A percentile compares a stretch with the other conserved stretches of the same genome.
phyloP scores from a whole-genome alignment of 2,329 filamentous ascomycete genomes.

The Phoma sp. region DNA sequence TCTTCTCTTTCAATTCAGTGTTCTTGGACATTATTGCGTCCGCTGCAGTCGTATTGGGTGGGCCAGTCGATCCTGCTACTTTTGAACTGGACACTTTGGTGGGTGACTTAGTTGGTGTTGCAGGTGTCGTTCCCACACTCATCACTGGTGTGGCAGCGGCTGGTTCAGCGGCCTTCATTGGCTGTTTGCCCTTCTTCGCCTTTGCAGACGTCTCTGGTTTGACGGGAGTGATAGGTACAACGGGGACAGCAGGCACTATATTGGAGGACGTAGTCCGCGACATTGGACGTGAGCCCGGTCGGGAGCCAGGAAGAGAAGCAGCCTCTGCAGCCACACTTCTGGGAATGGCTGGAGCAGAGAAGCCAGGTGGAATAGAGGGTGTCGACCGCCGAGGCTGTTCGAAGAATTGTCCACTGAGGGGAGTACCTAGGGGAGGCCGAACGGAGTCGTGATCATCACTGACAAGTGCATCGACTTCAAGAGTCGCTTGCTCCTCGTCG shows the following conservation, averaged over 20 bases:
- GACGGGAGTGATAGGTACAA: constrained; percentile 48
- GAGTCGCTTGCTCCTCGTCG: constrained; percentile 65
- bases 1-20: constrained; percentile 27
- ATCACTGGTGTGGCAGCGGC: constrained; percentile 3
- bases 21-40: constrained; percentile 1
- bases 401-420: constrained; percentile 32
- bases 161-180: constrained; percentile 8
- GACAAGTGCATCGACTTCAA: constrained; percentile 72
- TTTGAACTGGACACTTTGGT: constrained; percentile 20
- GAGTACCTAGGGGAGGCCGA: constrained; percentile 38
- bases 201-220: constrained; percentile 40
- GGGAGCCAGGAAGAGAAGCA: constrained; percentile 22
- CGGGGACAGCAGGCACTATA: constrained; percentile 47
- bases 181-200: constrained; percentile 31
- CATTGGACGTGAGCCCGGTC: constrained; percentile 39
- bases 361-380: constrained; percentile 54
- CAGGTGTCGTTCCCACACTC: constrained; percentile 14
- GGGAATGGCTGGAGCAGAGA: constrained; percentile 42
- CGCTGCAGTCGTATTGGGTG: constrained; percentile 15
- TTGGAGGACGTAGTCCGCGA: constrained; percentile 40
- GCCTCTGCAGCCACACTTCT: constrained; percentile 32
- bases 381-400: constrained; percentile 51
- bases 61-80: constrained; percentile 18
- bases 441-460: constrained; percentile 55
- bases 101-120: constrained; percentile 30